Evolutionary conservation across 768 basidiomycete species (phyloP), one percentile per base, ranked within the genome.

Genomic region (Tulasnella sp.): DNA sequence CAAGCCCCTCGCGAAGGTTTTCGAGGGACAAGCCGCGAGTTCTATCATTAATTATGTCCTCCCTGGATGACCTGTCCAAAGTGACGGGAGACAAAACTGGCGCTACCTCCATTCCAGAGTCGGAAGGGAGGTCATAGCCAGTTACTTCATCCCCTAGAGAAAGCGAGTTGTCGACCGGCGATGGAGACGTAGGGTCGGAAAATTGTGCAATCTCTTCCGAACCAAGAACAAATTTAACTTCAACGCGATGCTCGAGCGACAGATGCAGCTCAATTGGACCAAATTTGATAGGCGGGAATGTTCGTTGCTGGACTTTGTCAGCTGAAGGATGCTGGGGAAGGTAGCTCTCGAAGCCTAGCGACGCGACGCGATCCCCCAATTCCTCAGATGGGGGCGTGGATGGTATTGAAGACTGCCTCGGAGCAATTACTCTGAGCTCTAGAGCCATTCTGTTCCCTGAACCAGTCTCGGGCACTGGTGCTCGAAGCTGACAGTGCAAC

Each of bases 141-240:
- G n/a, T n/a, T n/a, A n/a, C n/a, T n/a, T n/a, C n/a, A n/a, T n/a
- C n/a, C n/a, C n/a, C n/a, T n/a, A n/a, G n/a, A n/a, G n/a, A n/a
- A n/a, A n/a, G n/a, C n/a, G n/a, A n/a, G n/a, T n/a, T n/a, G n/a
- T n/a, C n/a, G n/a, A n/a, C n/a, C n/a, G n/a, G n/a, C n/a, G n/a
- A n/a, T n/a, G n/a, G n/a, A n/a, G n/a, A n/a, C n/a, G n/a, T n/a
- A n/a, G n/a, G n/a, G n/a, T n/a, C n/a, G n/a, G 42, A 44, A 19
- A 44, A 44, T 17, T 19, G 42, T 16, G 5, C 42, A n/a, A 14
- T 88, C 79, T 94, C 92, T 34, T 89, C 83, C 75, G 90, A 89
- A 78, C 91, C 90, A 36, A 92, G 80, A 74, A 86, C 84, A 82
- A 92, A 93, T 76, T 85, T 82, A 3, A 91, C 89, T 0, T 84